A percentile compares a stretch with the other conserved stretches of the same genome.
Evolutionary conservation across 257 asterid genomes (phyloP).

Genomic region (Ocimum tenuiflorum): DNA sequence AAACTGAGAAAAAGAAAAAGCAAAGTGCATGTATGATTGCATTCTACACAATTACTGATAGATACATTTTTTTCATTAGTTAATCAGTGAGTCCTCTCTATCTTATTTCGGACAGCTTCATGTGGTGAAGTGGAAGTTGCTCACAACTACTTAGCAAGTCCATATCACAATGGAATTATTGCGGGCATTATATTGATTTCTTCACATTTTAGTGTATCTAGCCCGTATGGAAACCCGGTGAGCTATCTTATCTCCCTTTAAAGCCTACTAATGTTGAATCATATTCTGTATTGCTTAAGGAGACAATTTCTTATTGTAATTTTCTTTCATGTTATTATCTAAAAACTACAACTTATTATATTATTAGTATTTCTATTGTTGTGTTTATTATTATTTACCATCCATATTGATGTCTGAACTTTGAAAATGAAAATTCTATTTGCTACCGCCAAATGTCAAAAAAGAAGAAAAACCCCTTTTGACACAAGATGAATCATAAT

Average conservation of each 20-base stretch:
- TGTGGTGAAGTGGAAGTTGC: conserved; percentile 40
- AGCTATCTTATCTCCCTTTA: conserved; percentile 22
- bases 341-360: background rate
- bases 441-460: background rate
- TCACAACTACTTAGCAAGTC: conserved; percentile 78
- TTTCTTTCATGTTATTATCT: background rate
- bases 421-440: background rate
- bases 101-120: conserved; percentile 31
- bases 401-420: background rate
- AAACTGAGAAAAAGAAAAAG: conserved; percentile 25
- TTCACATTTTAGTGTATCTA: conserved; percentile 39
- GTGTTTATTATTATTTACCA: background rate
- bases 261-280: conserved; percentile 8
- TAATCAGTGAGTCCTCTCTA: conserved; percentile 3
- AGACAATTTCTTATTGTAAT: background rate
- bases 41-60: background rate
- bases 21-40: conserved; percentile 11
- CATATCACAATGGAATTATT: conserved; percentile 81
- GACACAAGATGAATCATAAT: background rate
- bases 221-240: conserved; percentile 44
- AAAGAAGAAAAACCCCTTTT: background rate
- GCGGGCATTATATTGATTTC: conserved; percentile 72
- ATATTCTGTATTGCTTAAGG: conserved; percentile 4
- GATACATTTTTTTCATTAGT: background rate
- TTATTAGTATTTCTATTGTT: background rate